Evolutionary conservation across 2,329 filamentous ascomycete species (phyloP).

Genomic region (Cladosporium colombiae): DNA sequence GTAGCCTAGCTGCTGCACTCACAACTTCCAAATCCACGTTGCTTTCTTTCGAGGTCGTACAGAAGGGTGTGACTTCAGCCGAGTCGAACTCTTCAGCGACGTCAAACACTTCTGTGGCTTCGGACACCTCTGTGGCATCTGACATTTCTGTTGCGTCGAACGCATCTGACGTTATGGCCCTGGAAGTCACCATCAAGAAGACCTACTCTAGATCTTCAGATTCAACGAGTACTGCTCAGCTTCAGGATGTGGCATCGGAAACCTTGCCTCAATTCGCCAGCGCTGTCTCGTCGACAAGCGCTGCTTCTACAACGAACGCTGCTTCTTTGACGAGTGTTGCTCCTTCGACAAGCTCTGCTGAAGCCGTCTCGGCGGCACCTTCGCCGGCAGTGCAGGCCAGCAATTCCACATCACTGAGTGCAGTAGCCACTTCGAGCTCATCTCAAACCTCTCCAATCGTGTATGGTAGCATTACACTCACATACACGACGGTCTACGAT

Average conservation of each 20-base stretch:
- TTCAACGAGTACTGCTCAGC: not conserved
- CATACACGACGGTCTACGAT: slow-evolving; percentile 10
- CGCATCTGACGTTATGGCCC: slow-evolving; percentile 7
- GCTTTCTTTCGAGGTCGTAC: not conserved
- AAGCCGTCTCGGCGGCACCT: not conserved
- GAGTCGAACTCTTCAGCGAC: not conserved
- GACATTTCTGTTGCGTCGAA: not conserved
- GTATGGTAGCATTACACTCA: slow-evolving; percentile 16
- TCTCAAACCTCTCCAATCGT: not conserved
- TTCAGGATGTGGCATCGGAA: not conserved
- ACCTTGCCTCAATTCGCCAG: slow-evolving; percentile 3
- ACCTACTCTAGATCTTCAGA: slow-evolving; percentile 12
- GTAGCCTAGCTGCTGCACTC: not conserved
- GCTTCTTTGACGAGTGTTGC: not conserved
- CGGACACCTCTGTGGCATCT: not conserved
- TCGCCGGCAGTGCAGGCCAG: not conserved
- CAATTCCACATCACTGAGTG: not conserved
- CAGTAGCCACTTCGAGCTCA: not conserved
- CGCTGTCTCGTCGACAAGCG: not conserved
- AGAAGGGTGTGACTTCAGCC: not conserved
- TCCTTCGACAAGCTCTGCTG: not conserved
- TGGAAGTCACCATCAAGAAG: slow-evolving; percentile 8
- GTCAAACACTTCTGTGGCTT: not conserved
- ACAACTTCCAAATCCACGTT: slow-evolving; percentile 6
- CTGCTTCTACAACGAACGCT: not conserved